A percentile compares a stretch with the other conserved stretches of the same genome.
These are phyloP conservation scores for Rachicladosporium sp. DNA, from an alignment of 2,329 filamentous ascomycete species.

Conservation along the genomic window DNA sequence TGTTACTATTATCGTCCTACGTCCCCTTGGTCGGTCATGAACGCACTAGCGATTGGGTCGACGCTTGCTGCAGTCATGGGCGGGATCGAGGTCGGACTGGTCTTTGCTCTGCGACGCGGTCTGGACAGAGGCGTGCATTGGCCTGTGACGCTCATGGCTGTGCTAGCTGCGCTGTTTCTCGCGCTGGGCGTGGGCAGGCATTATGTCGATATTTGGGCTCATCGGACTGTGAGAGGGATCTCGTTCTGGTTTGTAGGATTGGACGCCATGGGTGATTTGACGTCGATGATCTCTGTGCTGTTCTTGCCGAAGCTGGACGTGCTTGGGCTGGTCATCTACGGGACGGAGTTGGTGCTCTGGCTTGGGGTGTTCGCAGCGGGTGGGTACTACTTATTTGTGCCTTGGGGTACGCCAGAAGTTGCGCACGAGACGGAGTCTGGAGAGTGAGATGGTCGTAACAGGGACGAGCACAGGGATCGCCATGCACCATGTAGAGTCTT, in stretches of 20 bases:
- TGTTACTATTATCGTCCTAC: constrained; percentile 46
- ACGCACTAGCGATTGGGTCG: constrained; percentile 37
- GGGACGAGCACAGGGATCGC: too few species aligned
- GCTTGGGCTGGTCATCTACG: constrained; percentile 55
- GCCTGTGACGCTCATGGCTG: constrained; percentile 56
- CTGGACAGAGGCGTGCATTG: constrained; percentile 36
- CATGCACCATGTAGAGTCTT: too few species aligned
- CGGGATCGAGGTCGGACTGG: constrained; percentile 45
- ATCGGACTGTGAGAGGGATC: constrained; percentile 56
- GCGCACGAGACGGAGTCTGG: constrained; percentile 2
- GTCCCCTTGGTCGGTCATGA: constrained; percentile 34
- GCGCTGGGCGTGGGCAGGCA: constrained; percentile 55
- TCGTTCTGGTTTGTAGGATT: constrained; percentile 61
- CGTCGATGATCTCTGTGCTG: constrained; percentile 52
- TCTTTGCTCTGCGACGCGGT: constrained; percentile 43
- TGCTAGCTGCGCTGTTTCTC: constrained; percentile 50
- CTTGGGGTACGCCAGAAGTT: constrained; percentile 39
- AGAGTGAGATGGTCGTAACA: background rate
- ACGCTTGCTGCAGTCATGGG: constrained; percentile 46
- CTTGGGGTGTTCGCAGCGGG: constrained; percentile 54
- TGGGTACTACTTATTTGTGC: constrained; percentile 50
- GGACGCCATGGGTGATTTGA: constrained; percentile 56
- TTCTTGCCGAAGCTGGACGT: constrained; percentile 48
- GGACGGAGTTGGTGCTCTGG: constrained; percentile 54
- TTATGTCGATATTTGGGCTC: constrained; percentile 56